Percentiles rank a stretch among this genome's conserved stretches.
phyloP scores from a whole-genome alignment of 345 rosid species.

The Brassica juncea region DNA sequence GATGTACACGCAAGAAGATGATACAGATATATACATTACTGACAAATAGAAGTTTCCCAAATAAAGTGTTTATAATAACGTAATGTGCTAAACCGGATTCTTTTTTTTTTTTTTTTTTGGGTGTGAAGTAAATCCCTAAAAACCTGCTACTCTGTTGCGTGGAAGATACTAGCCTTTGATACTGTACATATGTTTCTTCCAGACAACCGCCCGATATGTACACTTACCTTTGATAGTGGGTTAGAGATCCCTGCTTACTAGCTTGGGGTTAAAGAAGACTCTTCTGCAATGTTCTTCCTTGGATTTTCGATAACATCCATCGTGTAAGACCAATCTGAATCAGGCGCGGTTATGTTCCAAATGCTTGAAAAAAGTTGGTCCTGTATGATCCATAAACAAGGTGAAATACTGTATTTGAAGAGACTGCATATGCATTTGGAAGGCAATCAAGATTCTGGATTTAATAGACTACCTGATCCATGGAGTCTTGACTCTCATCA shows the following conservation, averaged over 20 bases:
- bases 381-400: constrained; percentile 43
- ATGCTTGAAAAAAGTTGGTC: constrained; percentile 64
- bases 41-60: constrained; percentile 1
- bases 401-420: not conserved
- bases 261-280: constrained; percentile 32
- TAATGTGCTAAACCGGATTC: constrained; percentile 27
- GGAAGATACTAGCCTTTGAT: not conserved
- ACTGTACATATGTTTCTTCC: constrained; percentile 39
- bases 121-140: constrained; percentile 50
- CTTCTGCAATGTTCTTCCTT: constrained; percentile 17
- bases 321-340: constrained; percentile 77
- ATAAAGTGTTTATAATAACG: constrained; percentile 21
- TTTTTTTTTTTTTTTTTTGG: not conserved
- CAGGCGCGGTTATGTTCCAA: constrained; percentile 65
- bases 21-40: constrained; percentile 19
- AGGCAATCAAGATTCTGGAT: not conserved
- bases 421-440: not conserved
- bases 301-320: constrained; percentile 34
- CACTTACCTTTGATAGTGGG: constrained; percentile 50
- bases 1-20: constrained; percentile 40
- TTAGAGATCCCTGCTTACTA: constrained; percentile 50
- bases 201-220: constrained; percentile 45
- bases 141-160: constrained; percentile 50
- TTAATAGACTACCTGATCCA: constrained; percentile 57
- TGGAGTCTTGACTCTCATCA: constrained; percentile 58